phyloP scores from a whole-genome alignment of 2,329 filamentous ascomycete genomes.

The Diplodia seriata region DNA sequence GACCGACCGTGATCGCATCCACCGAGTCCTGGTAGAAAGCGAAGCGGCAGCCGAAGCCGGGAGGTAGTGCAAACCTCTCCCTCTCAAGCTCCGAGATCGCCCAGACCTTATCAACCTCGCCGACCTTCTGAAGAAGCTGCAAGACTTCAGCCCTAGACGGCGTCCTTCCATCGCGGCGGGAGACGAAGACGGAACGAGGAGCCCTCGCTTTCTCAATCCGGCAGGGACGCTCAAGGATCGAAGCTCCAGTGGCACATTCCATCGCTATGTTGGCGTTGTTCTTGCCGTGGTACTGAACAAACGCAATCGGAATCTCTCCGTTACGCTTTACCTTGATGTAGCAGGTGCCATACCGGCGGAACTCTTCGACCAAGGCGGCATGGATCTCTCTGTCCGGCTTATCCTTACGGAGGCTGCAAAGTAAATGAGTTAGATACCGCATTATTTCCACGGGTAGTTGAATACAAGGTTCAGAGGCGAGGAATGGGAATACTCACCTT shows the following conservation, averaged over 20 bases:
- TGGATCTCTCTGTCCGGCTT: constrained; percentile 2
- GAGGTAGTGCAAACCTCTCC: constrained; percentile 7
- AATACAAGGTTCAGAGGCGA: too few species aligned
- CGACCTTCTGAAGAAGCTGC: background rate
- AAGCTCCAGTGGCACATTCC: background rate
- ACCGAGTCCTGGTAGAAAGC: constrained; percentile 25
- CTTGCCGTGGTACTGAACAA: constrained; percentile 21
- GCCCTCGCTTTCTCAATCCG: constrained; percentile 27
- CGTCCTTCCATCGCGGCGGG: constrained; percentile 20
- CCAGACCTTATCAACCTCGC: constrained; percentile 31
- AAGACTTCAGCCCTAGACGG: constrained; percentile 10
- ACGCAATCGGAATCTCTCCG: constrained; percentile 24
- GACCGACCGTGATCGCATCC: constrained; percentile 18
- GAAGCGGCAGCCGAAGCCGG: constrained; percentile 19
- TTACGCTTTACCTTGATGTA: constrained; percentile 29
- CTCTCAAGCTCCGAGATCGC: constrained; percentile 4
- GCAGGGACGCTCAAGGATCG: constrained; percentile 14
- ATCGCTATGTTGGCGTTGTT: background rate
- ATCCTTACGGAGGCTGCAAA: constrained; percentile 13
- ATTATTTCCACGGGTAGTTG: too few species aligned
- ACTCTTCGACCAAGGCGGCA: background rate
- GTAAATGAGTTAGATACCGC: background rate
- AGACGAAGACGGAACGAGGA: constrained; percentile 30
- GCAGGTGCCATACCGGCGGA: constrained; percentile 11
- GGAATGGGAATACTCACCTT: constrained; percentile 17